phyloP scores from a whole-genome alignment of 345 rosid genomes.

The Salix arbutifolia region DNA sequence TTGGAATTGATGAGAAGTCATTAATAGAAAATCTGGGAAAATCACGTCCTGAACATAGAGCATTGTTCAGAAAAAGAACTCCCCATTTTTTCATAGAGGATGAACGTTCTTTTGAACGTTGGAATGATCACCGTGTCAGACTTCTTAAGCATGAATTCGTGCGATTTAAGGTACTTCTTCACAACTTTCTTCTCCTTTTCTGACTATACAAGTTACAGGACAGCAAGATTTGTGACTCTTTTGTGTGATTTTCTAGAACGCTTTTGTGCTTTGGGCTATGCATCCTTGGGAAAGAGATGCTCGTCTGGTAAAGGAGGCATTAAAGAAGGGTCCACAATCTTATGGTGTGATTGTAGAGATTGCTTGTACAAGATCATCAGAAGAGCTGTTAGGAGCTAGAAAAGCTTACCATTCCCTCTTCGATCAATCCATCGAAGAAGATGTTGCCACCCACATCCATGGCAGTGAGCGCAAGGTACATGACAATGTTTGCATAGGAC shows the following conservation, averaged over 20 bases:
- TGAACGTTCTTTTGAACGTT: constrained; percentile 68
- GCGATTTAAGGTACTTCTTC: constrained; percentile 60
- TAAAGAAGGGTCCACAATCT: constrained; percentile 44
- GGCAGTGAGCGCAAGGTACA: constrained; percentile 53
- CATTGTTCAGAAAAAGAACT: constrained; percentile 46
- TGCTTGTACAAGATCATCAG: constrained; percentile 75
- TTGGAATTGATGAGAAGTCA: constrained; percentile 77
- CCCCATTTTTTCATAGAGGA: constrained; percentile 61
- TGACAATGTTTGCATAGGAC: too few relatives aligned
- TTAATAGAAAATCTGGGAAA: constrained; percentile 51
- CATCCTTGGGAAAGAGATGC: constrained; percentile 99
- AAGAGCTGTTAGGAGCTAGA: constrained; percentile 73
- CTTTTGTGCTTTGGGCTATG: constrained; percentile 62
- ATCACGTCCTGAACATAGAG: constrained; percentile 52
- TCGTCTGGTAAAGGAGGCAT: constrained; percentile 58
- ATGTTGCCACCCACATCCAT: constrained; percentile 50
- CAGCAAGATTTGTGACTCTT: neutral
- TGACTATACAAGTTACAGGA: too few relatives aligned
- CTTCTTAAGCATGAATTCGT: constrained; percentile 69
- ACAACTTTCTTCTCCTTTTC: neutral
- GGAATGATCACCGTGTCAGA: constrained; percentile 46
- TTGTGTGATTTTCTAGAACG: constrained; percentile 39
- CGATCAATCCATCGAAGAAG: constrained; percentile 76
- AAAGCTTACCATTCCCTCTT: constrained; percentile 91
- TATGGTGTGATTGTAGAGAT: constrained; percentile 63